A percentile compares a stretch with the other conserved stretches of the same genome.
Conservation (phyloP, 352 stramenopile species). For the Thalassiosira hispida region DNA sequence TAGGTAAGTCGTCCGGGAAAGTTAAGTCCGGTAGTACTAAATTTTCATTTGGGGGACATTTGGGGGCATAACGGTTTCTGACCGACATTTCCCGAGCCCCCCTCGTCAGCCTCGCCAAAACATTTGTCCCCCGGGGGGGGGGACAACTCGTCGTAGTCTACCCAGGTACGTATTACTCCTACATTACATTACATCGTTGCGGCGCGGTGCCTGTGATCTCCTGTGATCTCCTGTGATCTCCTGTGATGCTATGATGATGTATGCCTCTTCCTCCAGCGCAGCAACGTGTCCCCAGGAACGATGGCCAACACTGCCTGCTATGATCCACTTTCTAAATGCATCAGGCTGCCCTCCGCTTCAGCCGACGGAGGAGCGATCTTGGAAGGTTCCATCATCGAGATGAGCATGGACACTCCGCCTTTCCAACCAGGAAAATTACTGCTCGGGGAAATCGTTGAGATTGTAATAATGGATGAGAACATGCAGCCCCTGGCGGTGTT, state of each 20-base stretch:
- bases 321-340: conserved; percentile 21
- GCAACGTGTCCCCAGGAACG: background rate
- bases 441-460: conserved; percentile 37
- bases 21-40: too few species aligned
- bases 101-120: too few species aligned
- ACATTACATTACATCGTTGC: too few species aligned
- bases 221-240: too few species aligned
- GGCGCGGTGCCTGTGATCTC: too few species aligned
- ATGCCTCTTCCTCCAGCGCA: background rate
- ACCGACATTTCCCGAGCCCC: too few species aligned
- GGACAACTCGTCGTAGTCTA: too few species aligned
- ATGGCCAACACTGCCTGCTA: conserved; percentile 10
- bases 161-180: too few species aligned
- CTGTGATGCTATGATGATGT: conserved; percentile 7
- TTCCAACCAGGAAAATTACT: conserved; percentile 26
- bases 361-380: conserved; percentile 8
- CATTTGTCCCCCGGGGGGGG: too few species aligned
- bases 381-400: conserved; percentile 35
- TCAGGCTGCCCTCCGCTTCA: conserved; percentile 9
- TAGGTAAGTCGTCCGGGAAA: too few species aligned
- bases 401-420: conserved; percentile 9
- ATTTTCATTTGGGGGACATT: too few species aligned
- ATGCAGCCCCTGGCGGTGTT: conserved; percentile 18
- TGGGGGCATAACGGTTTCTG: too few species aligned
- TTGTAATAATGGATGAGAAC: conserved; percentile 35